phyloP scores from a whole-genome alignment of 306 rosid genomes.

The Vigna radiata region DNA sequence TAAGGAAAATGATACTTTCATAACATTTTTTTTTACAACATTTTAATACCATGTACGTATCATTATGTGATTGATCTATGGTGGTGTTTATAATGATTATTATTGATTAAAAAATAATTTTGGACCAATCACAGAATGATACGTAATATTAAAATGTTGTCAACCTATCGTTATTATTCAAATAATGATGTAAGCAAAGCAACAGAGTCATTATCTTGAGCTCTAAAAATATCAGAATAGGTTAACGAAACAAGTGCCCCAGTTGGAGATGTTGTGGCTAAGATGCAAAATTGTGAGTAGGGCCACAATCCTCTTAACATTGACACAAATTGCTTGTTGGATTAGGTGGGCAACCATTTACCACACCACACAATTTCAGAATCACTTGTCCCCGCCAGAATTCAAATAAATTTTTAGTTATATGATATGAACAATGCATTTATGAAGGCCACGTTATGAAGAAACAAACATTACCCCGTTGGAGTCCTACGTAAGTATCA shows the following conservation, averaged over 20 bases:
- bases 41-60: too few relatives aligned
- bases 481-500: neutral
- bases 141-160: too few relatives aligned
- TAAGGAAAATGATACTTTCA: too few relatives aligned
- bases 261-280: conserved; percentile 39
- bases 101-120: too few relatives aligned
- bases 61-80: too few relatives aligned
- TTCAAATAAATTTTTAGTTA: conserved; percentile 50
- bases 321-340: conserved; percentile 49
- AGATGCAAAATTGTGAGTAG: conserved; percentile 41
- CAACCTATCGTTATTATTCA: too few relatives aligned
- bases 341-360: conserved; percentile 74
- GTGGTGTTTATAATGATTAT: too few relatives aligned
- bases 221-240: conserved; percentile 13
- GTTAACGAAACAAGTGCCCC: conserved; percentile 4
- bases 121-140: too few relatives aligned
- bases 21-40: too few relatives aligned
- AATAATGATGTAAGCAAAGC: neutral
- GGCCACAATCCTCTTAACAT: conserved; percentile 38
- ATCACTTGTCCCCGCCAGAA: conserved; percentile 66
- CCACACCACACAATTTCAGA: conserved; percentile 48
- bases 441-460: conserved; percentile 21
- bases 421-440: conserved; percentile 22
- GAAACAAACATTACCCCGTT: conserved; percentile 33
- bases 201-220: conserved; percentile 17